These are phyloP conservation scores for Chaetomium sp. DNA, from an alignment of 2,329 filamentous ascomycete genomes.

Conservation along the genomic window DNA sequence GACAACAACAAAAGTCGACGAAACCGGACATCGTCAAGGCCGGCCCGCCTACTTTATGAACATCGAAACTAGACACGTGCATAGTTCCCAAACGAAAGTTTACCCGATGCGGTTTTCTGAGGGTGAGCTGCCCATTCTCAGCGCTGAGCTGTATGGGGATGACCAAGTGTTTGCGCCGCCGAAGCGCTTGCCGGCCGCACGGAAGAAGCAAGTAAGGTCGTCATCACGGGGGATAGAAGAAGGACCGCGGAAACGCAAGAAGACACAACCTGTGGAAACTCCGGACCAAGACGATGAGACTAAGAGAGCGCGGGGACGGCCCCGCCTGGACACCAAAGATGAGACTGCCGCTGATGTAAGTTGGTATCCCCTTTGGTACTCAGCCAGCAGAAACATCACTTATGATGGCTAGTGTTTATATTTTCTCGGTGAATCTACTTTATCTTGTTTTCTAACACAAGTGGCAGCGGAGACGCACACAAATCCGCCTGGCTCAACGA, in stretches of 20 bases:
- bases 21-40: too few species aligned
- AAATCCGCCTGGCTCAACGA: constrained; percentile 79
- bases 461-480: constrained; percentile 67
- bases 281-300: constrained; percentile 38
- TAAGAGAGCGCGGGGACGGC: constrained; percentile 64
- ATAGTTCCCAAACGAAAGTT: too few species aligned
- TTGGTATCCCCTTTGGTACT: constrained; percentile 25
- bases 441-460: constrained; percentile 1
- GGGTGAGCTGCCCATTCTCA: constrained; percentile 38
- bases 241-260: constrained; percentile 30
- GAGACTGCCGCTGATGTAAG: constrained; percentile 72
- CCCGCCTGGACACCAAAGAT: constrained; percentile 68
- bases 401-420: not conserved
- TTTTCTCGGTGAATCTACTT: not conserved
- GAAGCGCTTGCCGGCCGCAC: constrained; percentile 16
- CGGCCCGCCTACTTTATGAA: too few species aligned
- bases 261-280: constrained; percentile 24
- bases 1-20: too few species aligned
- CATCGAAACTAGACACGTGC: too few species aligned
- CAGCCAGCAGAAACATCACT: not conserved
- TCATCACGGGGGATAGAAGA: not conserved
- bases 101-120: constrained; percentile 26
- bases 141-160: constrained; percentile 41
- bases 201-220: not conserved
- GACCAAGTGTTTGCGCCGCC: constrained; percentile 22